phyloP scores from a whole-genome alignment of 1,139 yeast species.

The Blastobotrys aristatus region DNA sequence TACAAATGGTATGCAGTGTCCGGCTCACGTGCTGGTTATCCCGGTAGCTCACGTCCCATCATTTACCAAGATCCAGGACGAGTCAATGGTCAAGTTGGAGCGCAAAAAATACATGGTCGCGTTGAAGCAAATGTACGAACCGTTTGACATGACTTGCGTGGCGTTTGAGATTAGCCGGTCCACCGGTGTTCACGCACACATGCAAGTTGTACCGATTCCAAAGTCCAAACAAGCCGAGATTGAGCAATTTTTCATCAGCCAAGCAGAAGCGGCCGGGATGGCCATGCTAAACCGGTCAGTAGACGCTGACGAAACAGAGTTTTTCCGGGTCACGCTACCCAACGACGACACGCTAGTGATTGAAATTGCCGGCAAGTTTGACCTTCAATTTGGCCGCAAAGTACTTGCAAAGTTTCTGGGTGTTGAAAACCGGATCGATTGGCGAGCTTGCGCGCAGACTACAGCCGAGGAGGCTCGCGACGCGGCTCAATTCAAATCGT shows the following conservation, averaged over 20 bases:
- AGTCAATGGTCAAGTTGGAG: conserved; percentile 17
- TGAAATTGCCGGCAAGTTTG: conserved; percentile 36
- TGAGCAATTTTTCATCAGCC: conserved; percentile 21
- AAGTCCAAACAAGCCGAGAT: conserved; percentile 16
- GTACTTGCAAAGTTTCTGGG: conserved; percentile 59
- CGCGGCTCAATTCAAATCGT: conserved; percentile 50
- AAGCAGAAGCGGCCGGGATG: conserved; percentile 21
- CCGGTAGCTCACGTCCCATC: conserved; percentile 73
- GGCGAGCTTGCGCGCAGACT: conserved; percentile 72
- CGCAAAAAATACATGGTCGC: conserved; percentile 24
- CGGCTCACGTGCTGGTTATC: conserved; percentile 81
- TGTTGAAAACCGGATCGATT: conserved; percentile 50
- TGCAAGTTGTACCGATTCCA: conserved; percentile 34
- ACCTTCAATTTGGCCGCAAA: conserved; percentile 75
- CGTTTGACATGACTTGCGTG: conserved; percentile 22
- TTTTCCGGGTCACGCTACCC: conserved; percentile 20
- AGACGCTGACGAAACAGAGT: conserved; percentile 18
- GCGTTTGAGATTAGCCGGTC: conserved; percentile 32
- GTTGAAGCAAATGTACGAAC: conserved; percentile 24
- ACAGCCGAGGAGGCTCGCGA: conserved; percentile 54
- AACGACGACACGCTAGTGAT: conserved; percentile 16
- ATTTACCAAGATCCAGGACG: conserved; percentile 13
- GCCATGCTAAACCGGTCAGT: conserved; percentile 11
- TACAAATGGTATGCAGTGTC: conserved; percentile 40
- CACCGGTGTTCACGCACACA: conserved; percentile 35